A percentile compares a stretch with the other conserved stretches of the same genome.
Evolutionary conservation across 441 rosid species (phyloP).

Genomic region (Pelargonium australe): DNA sequence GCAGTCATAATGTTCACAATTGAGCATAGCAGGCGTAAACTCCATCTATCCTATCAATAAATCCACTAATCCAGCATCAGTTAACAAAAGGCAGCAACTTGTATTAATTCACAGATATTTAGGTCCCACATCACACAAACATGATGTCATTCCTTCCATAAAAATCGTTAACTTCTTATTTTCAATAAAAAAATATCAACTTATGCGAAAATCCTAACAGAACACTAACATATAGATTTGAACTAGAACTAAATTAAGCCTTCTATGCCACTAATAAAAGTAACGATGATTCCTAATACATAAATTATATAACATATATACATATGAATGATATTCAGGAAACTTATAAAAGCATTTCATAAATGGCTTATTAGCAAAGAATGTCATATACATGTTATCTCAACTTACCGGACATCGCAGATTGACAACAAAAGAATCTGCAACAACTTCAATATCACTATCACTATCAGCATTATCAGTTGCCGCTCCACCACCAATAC

Average conservation of each 20-base stretch:
- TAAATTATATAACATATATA: background rate
- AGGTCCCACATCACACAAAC: too few relatives aligned
- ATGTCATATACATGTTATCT: background rate
- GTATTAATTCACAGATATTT: too few relatives aligned
- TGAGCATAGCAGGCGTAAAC: too few relatives aligned
- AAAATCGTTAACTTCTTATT: too few relatives aligned
- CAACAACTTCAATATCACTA: conserved; percentile 98
- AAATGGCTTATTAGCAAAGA: background rate
- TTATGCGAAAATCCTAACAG: too few relatives aligned
- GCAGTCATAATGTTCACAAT: background rate
- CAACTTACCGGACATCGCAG: conserved; percentile 94
- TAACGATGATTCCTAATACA: background rate
- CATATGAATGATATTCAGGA: background rate
- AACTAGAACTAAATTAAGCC: background rate
- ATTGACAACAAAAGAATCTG: conserved; percentile 68
- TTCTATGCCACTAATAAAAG: background rate
- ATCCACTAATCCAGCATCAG: too few relatives aligned
- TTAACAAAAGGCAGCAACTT: too few relatives aligned
- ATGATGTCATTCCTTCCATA: too few relatives aligned
- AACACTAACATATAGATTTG: background rate
- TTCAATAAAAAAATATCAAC: too few relatives aligned
- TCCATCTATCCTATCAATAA: too few relatives aligned
- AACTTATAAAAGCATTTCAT: conserved; percentile 8
- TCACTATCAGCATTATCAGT: conserved; percentile 86
- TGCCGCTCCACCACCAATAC: conserved; percentile 79